These are phyloP conservation scores for Grigorovia yakushimaensis DNA, from an alignment of 805 yeast genomes.

Conservation along the genomic window DNA sequence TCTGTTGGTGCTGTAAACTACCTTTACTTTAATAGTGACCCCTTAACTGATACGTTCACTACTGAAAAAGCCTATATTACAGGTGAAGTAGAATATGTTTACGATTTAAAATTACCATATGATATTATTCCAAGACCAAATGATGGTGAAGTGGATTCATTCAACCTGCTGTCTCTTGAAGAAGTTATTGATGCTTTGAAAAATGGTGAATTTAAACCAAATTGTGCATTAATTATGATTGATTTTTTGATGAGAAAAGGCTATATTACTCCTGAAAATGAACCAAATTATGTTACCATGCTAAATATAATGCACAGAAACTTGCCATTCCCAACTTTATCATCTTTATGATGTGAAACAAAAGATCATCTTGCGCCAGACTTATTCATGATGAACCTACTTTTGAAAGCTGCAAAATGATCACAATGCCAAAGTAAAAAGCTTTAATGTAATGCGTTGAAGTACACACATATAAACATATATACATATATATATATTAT, in stretches of 20 bases:
- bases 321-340: conserved; percentile 52
- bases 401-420: no score
- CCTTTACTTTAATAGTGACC: conserved; percentile 33
- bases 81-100: conserved; percentile 80
- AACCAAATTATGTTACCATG: conserved; percentile 56
- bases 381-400: no score
- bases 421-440: no score
- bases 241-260: conserved; percentile 90
- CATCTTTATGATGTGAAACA: background rate
- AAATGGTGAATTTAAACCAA: conserved; percentile 72
- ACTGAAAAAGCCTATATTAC: conserved; percentile 54
- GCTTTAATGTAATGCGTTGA: no score
- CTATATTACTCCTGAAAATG: conserved; percentile 50
- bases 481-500: no score
- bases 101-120: conserved; percentile 52
- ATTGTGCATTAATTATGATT: conserved; percentile 67
- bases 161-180: conserved; percentile 49
- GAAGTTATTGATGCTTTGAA: conserved; percentile 44
- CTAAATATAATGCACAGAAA: conserved; percentile 52
- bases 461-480: no score
- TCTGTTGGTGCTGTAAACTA: conserved; percentile 65
- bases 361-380: background rate
- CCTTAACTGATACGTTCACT: conserved; percentile 20
- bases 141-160: conserved; percentile 71
- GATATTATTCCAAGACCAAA: conserved; percentile 45